Percentiles rank a stretch among this genome's conserved stretches.
These are phyloP conservation scores for Litsea cubeba DNA, from an alignment of 164 flowering plant genomes.

Conservation along the genomic window DNA sequence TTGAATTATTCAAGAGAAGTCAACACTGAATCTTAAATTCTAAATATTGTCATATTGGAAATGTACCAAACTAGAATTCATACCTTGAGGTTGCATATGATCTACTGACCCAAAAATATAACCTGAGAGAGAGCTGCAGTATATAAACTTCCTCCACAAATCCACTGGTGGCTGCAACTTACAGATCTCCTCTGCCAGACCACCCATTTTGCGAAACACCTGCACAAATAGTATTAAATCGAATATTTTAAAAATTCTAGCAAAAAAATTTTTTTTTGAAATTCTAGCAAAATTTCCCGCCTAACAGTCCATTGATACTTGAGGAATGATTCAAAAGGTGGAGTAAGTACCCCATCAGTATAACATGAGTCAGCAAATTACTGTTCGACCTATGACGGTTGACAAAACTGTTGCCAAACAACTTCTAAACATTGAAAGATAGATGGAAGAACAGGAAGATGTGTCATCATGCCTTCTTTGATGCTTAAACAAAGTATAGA, in stretches of 20 bases:
- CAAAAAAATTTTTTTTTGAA: too few relatives aligned
- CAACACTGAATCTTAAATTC: background rate
- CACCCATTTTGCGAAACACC: conserved; percentile 83
- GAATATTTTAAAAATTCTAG: background rate
- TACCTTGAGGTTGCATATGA: conserved; percentile 95
- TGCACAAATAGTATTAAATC: conserved; percentile 18
- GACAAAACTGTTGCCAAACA: background rate
- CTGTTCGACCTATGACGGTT: background rate
- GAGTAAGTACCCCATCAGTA: background rate
- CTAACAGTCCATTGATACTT: background rate
- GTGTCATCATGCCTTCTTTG: background rate
- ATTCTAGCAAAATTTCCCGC: background rate
- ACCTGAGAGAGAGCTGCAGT: conserved; percentile 86
- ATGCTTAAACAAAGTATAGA: conserved; percentile 1
- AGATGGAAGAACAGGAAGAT: background rate
- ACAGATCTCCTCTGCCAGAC: conserved; percentile 74
- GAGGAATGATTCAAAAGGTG: background rate
- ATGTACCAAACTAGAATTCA: background rate
- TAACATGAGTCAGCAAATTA: background rate
- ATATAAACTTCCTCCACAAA: conserved; percentile 87
- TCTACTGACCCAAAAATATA: conserved; percentile 77
- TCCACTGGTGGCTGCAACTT: conserved; percentile 77
- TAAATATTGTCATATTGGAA: background rate
- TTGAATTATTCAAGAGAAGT: background rate
- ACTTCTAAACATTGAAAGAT: background rate